Percentiles rank a stretch among this genome's conserved stretches.
These are phyloP conservation scores for Odonthalia washingtoniensis DNA, from an alignment of 31 red algal genomes.

Conservation along the genomic window DNA sequence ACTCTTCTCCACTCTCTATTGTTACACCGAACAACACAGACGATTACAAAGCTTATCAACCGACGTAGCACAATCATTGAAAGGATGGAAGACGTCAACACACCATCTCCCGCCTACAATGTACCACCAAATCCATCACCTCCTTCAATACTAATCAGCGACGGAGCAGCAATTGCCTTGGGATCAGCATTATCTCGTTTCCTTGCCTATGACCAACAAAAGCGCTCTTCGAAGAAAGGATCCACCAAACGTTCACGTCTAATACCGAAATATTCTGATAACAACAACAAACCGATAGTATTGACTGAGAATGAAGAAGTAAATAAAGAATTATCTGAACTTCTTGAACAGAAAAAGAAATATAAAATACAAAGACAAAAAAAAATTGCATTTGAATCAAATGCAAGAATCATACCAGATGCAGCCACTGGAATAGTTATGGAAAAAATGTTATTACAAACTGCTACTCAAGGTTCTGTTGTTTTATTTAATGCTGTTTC, in stretches of 20 bases:
- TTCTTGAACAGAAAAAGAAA: slow-evolving; percentile 35
- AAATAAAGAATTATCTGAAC: slow-evolving; percentile 32
- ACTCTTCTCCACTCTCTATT: too few relatives aligned
- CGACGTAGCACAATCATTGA: too few relatives aligned
- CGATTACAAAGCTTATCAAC: too few relatives aligned
- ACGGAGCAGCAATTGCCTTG: slow-evolving; percentile 59
- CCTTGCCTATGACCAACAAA: too few relatives aligned
- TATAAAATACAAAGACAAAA: slow-evolving; percentile 42
- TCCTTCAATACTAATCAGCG: slow-evolving; percentile 64
- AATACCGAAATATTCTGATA: too few relatives aligned
- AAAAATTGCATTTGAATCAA: slow-evolving; percentile 55
- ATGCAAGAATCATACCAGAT: slow-evolving; percentile 73
- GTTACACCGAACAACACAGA: too few relatives aligned
- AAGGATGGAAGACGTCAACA: too few relatives aligned
- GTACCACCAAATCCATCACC: too few relatives aligned
- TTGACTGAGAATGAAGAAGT: slow-evolving; percentile 67
- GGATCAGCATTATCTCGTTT: slow-evolving; percentile 52
- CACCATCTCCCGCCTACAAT: too few relatives aligned
- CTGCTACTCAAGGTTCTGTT: slow-evolving; percentile 71
- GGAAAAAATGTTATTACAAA: slow-evolving; percentile 59
- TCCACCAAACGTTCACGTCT: neutral
- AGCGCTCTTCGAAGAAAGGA: too few relatives aligned
- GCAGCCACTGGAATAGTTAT: slow-evolving; percentile 65
- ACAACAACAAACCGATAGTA: slow-evolving; percentile 41
- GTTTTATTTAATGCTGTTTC: slow-evolving; percentile 77